Conservation (phyloP, 345 rosid genomes). For the Brassica incana region DNA sequence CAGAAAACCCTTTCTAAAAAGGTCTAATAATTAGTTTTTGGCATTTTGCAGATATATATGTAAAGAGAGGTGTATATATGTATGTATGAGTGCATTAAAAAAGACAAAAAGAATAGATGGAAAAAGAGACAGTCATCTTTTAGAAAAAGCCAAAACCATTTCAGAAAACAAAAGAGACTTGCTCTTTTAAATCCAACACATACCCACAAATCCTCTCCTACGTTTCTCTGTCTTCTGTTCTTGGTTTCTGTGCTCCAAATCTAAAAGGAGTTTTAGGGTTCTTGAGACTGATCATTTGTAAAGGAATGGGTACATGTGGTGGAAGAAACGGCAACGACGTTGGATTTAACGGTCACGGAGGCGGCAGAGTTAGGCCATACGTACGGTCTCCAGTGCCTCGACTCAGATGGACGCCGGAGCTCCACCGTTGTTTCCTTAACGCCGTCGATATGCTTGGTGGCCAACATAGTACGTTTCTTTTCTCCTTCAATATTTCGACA, state of each 20-base stretch:
- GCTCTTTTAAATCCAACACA: constrained; percentile 30
- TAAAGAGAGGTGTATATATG: constrained; percentile 5
- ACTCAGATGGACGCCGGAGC: constrained; percentile 96
- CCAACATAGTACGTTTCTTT: constrained; percentile 56
- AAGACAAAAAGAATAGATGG: constrained; percentile 44
- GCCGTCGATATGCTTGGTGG: constrained; percentile 94
- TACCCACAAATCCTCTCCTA: constrained; percentile 22
- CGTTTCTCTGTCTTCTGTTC: constrained; percentile 13
- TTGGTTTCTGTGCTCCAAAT: background rate
- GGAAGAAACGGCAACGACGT: constrained; percentile 44
- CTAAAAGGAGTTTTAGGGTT: constrained; percentile 1
- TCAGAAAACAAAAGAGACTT: constrained; percentile 16
- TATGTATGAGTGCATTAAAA: constrained; percentile 34
- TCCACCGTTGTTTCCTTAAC: constrained; percentile 85
- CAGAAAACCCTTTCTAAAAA: background rate
- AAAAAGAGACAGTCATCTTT: constrained; percentile 35
- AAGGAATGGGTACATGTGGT: constrained; percentile 63
- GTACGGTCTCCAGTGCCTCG: constrained; percentile 90
- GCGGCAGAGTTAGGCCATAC: constrained; percentile 83
- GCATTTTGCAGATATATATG: constrained; percentile 3
- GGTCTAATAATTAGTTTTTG: background rate
- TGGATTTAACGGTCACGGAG: constrained; percentile 29
- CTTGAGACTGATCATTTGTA: background rate
- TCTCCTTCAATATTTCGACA: background rate
- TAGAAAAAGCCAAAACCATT: constrained; percentile 28